Base-by-base conservation (phyloP, 208 protist species). In the Tritrichomonas foetus region DNA sequence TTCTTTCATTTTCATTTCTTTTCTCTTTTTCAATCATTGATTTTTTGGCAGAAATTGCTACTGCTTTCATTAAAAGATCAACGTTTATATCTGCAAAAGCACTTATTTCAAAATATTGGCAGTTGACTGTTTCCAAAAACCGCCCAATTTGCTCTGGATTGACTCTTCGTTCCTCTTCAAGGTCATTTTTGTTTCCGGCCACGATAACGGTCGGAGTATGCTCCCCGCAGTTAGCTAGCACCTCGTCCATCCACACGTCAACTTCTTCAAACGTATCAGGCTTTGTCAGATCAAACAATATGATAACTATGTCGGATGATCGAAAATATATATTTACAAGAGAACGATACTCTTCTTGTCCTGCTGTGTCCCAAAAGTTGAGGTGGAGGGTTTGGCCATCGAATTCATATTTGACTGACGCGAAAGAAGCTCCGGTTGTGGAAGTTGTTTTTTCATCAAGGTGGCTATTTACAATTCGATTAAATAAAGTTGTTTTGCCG, bases 301-400 rank as follows among this genome's bases (percentile, higher is more conserved):
- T 57, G 30, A 89, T 39, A 61, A 57, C 47, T 39, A 20, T 47
- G 33, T 89, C 57, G 1, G 47, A 14, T 44, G 53, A 41, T 57
- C 78, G 33, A 16, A 33, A 25, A 89, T 89, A 89, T 39, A 89
- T 44, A 36, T 36, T 36, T 27, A 89, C 78, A 39, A 89, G 78
- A 33, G 47, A 53, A 53, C 78, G 39, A 20, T 53, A 89, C 13
- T n/a, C 78, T 89, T 89, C 78, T 50, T 89, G 78, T 2, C 78
- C 78, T 8, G 78, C 78, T 89, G 78, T 89, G 57, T 89, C 78
- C 78, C 78, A 89, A 8, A 89, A 89, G 33, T 89, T 33, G 1
- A 89, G 39, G 1, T 44, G 53, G 39, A 89, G 0, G 33, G 11
- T 13, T 20, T 33, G 41, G 20, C 57, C 39, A 16, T 89, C 27